Conservation (phyloP, 176 grass and related monocot species). For the Saccharum spontaneum region DNA sequence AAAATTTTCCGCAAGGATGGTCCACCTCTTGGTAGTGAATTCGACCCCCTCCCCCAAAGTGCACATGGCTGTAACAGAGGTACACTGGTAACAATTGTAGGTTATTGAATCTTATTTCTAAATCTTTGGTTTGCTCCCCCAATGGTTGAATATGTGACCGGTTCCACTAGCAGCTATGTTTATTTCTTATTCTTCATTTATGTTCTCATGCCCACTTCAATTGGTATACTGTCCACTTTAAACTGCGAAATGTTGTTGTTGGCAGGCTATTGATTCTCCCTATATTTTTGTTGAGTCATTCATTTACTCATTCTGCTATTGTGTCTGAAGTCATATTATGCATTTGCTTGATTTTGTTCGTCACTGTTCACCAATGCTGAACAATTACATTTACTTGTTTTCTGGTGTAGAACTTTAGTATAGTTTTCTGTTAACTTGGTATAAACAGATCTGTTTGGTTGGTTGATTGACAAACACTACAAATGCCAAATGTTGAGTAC, state of each 20-base stretch:
- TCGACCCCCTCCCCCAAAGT: slow-evolving; percentile 48
- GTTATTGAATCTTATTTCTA: background rate
- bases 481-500: background rate
- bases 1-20: slow-evolving; percentile 95
- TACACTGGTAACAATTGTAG: slow-evolving; percentile 23
- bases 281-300: background rate
- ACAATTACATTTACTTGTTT: slow-evolving; percentile 14
- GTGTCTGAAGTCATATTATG: background rate
- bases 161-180: background rate
- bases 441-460: slow-evolving; percentile 18
- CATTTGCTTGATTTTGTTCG: slow-evolving; percentile 19
- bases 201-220: background rate
- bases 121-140: background rate
- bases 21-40: slow-evolving; percentile 71
- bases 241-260: background rate
- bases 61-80: slow-evolving; percentile 45
- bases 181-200: background rate
- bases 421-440: background rate
- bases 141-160: slow-evolving; percentile 2
- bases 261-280: background rate
- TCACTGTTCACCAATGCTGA: background rate
- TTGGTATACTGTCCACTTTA: background rate
- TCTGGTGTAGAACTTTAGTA: slow-evolving; percentile 10
- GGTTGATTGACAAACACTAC: background rate
- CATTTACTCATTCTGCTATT: slow-evolving; percentile 2